phyloP scores from a whole-genome alignment of 805 yeast species.

The Wickerhamiella nectarea region DNA sequence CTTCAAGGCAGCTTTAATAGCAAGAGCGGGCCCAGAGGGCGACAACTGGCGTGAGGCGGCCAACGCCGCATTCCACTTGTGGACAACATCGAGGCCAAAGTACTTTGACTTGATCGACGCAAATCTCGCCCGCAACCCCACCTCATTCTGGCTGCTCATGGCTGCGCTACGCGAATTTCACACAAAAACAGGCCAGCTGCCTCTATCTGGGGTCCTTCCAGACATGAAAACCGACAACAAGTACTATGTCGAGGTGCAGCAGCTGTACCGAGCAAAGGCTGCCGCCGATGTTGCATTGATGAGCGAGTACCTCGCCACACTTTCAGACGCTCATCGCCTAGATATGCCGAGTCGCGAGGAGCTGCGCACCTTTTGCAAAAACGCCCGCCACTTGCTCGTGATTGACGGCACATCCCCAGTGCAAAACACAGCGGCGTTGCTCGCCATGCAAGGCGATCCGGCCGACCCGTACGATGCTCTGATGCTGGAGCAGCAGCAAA shows the following conservation, averaged over 20 bases:
- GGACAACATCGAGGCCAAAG: slow-evolving; percentile 21
- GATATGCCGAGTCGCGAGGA: slow-evolving; percentile 21
- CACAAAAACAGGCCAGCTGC: slow-evolving; percentile 31
- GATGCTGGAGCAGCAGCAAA: slow-evolving; percentile 20
- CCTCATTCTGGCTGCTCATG: slow-evolving; percentile 47
- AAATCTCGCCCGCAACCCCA: slow-evolving; percentile 7
- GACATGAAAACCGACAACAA: slow-evolving; percentile 78
- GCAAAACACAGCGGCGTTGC: slow-evolving; percentile 16
- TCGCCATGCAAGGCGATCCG: neutral
- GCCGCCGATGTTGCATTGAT: slow-evolving; percentile 30
- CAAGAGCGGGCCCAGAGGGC: slow-evolving; percentile 28
- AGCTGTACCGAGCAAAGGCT: slow-evolving; percentile 45
- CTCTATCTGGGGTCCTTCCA: slow-evolving; percentile 62
- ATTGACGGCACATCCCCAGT: slow-evolving; percentile 29
- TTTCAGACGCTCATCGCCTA: too few species aligned
- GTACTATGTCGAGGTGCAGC: slow-evolving; percentile 44
- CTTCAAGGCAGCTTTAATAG: slow-evolving; percentile 28
- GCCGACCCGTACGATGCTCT: neutral
- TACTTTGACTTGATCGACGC: slow-evolving; percentile 9
- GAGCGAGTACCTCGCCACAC: neutral
- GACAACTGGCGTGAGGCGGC: slow-evolving; percentile 43
- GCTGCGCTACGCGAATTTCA: slow-evolving; percentile 43
- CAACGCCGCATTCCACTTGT: slow-evolving; percentile 33
- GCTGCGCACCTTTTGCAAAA: slow-evolving; percentile 44
- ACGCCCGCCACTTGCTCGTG: slow-evolving; percentile 32